These are phyloP conservation scores for Talaromyces sp. DNA, from an alignment of 2,329 filamentous ascomycete genomes.

Conservation along the genomic window DNA sequence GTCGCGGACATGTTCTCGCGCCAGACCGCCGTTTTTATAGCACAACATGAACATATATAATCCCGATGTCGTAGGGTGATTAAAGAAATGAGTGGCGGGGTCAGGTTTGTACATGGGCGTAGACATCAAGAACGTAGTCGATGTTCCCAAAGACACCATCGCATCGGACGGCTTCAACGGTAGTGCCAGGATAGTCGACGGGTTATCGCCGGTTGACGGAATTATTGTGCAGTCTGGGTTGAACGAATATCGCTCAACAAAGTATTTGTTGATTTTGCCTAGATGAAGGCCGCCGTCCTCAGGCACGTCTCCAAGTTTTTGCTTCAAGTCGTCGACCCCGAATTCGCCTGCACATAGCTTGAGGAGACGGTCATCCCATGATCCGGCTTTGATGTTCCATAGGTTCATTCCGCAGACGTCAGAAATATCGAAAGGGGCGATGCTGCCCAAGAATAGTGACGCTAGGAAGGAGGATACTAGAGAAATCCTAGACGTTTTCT, in stretches of 20 bases:
- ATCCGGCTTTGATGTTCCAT: slow-evolving; percentile 76
- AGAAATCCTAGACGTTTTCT: slow-evolving; percentile 76
- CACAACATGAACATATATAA: slow-evolving; percentile 99
- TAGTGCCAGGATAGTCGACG: slow-evolving; percentile 86
- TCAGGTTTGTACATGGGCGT: slow-evolving; percentile 88
- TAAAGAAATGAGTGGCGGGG: slow-evolving; percentile 94
- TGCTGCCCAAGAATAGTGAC: slow-evolving; percentile 76
- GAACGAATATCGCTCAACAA: slow-evolving; percentile 75
- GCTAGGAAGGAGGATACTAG: slow-evolving; percentile 94
- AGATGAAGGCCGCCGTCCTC: slow-evolving; percentile 77
- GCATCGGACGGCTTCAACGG: slow-evolving; percentile 84
- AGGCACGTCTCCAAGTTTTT: slow-evolving; percentile 76
- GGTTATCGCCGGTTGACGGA: slow-evolving; percentile 94
- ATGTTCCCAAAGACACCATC: slow-evolving; percentile 91
- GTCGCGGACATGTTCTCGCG: slow-evolving; percentile 85
- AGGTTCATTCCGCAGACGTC: slow-evolving; percentile 97
- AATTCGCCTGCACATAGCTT: slow-evolving; percentile 67
- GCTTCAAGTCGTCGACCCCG: slow-evolving; percentile 62
- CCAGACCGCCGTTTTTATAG: slow-evolving; percentile 96
- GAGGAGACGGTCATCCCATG: slow-evolving; percentile 73
- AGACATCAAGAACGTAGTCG: slow-evolving; percentile 96
- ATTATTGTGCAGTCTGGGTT: slow-evolving; percentile 68
- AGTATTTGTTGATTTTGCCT: slow-evolving; percentile 74
- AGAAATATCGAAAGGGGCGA: slow-evolving; percentile 88
- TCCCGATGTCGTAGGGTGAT: slow-evolving; percentile 84